Percentiles rank a stretch among this genome's conserved stretches.
Evolutionary conservation across 1,284 basidiomycete genomes (phyloP).

Genomic region (Apiotrichum brassicae): DNA sequence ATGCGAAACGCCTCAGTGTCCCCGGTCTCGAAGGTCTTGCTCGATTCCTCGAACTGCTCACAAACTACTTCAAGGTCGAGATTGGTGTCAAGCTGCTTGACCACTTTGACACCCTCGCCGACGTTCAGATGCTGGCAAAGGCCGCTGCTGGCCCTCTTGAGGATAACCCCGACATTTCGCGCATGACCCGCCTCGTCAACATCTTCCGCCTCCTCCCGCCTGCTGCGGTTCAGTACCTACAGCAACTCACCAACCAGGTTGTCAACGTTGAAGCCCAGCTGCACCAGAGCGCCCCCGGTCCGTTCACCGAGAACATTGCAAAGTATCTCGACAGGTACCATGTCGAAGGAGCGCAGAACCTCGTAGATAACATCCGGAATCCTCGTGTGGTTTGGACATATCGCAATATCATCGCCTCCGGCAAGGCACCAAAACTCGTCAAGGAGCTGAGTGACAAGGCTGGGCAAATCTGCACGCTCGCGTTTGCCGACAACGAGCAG

Average conservation of each 20-base stretch:
- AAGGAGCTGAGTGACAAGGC: slow-evolving; percentile 66
- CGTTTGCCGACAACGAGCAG: slow-evolving; percentile 55
- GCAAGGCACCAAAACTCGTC: slow-evolving; percentile 67
- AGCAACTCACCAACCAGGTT: slow-evolving; percentile 75
- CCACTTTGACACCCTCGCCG: slow-evolving; percentile 83
- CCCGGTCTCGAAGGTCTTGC: slow-evolving; percentile 91
- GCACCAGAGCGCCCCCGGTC: slow-evolving; percentile 80
- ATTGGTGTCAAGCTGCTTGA: slow-evolving; percentile 96
- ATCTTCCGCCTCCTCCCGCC: slow-evolving; percentile 94
- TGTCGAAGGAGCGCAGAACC: slow-evolving; percentile 73
- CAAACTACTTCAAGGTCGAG: slow-evolving; percentile 99
- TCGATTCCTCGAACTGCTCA: slow-evolving; percentile 86
- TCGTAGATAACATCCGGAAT: slow-evolving; percentile 70
- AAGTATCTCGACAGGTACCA: slow-evolving; percentile 90
- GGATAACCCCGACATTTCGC: slow-evolving; percentile 86
- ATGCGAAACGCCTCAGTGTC: slow-evolving; percentile 91
- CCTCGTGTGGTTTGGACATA: slow-evolving; percentile 71
- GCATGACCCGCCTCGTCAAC: slow-evolving; percentile 88
- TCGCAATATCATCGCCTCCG: slow-evolving; percentile 70
- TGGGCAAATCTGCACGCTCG: slow-evolving; percentile 56
- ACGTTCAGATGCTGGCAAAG: slow-evolving; percentile 68
- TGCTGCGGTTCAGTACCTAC: slow-evolving; percentile 86
- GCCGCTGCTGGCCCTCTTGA: slow-evolving; percentile 71
- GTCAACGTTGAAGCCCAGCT: slow-evolving; percentile 91
- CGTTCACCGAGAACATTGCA: slow-evolving; percentile 89